phyloP scores from a whole-genome alignment of 305 asterid species.

The Euphrasia arctica region DNA sequence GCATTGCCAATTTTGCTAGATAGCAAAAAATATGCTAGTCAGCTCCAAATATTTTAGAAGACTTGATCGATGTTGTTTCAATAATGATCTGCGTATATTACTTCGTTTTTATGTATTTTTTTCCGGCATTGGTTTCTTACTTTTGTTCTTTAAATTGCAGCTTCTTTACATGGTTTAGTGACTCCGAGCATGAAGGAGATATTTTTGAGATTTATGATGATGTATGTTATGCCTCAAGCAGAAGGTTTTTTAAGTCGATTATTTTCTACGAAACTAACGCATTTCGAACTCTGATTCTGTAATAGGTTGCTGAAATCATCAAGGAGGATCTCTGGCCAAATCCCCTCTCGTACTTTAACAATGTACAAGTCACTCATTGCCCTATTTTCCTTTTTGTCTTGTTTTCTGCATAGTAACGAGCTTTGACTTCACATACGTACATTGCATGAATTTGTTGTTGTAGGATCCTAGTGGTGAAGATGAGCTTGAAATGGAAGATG shows the following conservation, averaged over 20 bases:
- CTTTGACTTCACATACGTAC: conserved; percentile 5
- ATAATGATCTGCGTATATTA: too few relatives aligned
- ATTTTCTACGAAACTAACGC: neutral
- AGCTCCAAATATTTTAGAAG: too few relatives aligned
- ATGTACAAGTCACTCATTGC: conserved; percentile 34
- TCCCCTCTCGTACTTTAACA: conserved; percentile 81
- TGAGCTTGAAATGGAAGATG: conserved; percentile 50
- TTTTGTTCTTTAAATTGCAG: conserved; percentile 48
- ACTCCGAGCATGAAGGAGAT: conserved; percentile 49
- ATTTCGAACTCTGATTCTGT: conserved; percentile 6
- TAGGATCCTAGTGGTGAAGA: conserved; percentile 77
- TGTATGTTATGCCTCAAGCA: conserved; percentile 38
- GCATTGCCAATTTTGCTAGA: too few relatives aligned
- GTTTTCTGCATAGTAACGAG: conserved; percentile 12
- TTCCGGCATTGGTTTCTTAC: conserved; percentile 19
- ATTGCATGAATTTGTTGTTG: conserved; percentile 9
- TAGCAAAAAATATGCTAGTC: too few relatives aligned
- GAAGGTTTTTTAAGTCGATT: conserved; percentile 3
- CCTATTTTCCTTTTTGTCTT: neutral
- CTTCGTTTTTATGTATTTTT: neutral
- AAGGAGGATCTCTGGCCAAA: conserved; percentile 96
- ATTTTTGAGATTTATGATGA: conserved; percentile 69
- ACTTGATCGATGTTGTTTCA: too few relatives aligned
- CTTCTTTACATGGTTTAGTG: conserved; percentile 82
- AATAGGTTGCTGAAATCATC: conserved; percentile 88